Conservation (phyloP, 2,329 filamentous ascomycete genomes). For the Neurospora sp. region DNA sequence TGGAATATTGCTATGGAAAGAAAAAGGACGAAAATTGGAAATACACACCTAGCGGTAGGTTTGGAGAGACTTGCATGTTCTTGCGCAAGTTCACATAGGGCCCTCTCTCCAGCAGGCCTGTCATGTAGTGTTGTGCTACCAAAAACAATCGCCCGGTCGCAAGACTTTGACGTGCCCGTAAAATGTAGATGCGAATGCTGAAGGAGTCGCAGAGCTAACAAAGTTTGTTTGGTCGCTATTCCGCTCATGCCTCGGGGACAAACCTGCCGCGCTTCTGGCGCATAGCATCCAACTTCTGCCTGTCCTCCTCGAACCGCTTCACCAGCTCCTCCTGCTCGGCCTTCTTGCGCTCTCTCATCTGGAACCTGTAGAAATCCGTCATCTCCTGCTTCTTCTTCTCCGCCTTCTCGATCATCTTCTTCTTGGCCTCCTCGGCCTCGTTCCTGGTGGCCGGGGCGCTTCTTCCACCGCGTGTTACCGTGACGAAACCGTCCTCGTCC, state of each 20-base stretch:
- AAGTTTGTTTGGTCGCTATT: not conserved
- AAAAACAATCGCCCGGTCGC: not conserved
- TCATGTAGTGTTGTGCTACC: not conserved
- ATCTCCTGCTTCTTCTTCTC: constrained; percentile 53
- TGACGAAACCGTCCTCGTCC: constrained; percentile 93
- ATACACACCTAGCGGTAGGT: constrained; percentile 10
- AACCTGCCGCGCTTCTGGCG: constrained; percentile 56
- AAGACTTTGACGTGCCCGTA: not conserved
- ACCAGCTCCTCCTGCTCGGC: constrained; percentile 60
- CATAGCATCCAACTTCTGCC: constrained; percentile 61
- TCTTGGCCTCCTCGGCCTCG: constrained; percentile 53
- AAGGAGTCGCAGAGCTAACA: not conserved
- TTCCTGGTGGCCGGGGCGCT: constrained; percentile 64
- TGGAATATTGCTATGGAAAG: constrained; percentile 12
- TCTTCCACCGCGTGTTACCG: constrained; percentile 71
- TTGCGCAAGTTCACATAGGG: not conserved
- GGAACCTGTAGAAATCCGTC: constrained; percentile 76
- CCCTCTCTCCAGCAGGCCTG: not conserved
- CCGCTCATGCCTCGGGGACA: constrained; percentile 34
- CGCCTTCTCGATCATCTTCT: constrained; percentile 53
- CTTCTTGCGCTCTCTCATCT: constrained; percentile 71
- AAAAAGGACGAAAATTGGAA: not conserved
- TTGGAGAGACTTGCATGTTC: not conserved
- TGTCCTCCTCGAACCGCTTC: constrained; percentile 67
- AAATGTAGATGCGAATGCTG: not conserved